Conservation (phyloP, 495 filamentous ascomycete species). For the Thozetella sp. region DNA sequence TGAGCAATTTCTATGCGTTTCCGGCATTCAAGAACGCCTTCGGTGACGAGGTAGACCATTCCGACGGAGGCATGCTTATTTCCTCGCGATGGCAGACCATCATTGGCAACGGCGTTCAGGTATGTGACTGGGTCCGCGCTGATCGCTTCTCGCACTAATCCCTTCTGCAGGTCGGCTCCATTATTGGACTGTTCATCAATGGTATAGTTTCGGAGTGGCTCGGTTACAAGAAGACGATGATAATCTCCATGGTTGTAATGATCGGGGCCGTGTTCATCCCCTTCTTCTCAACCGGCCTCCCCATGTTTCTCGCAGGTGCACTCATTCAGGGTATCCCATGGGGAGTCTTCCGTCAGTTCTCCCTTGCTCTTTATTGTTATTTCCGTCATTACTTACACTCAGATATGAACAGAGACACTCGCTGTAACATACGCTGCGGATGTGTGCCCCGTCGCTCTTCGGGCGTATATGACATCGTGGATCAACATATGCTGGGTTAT, state of each 20-base stretch:
- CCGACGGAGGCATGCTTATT: slow-evolving; percentile 66
- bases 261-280: slow-evolving; percentile 74
- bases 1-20: slow-evolving; percentile 61
- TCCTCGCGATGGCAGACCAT: slow-evolving; percentile 77
- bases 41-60: slow-evolving; percentile 47
- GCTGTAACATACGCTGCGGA: slow-evolving; percentile 83
- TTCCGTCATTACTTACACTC: slow-evolving; percentile 32
- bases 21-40: slow-evolving; percentile 70
- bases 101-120: slow-evolving; percentile 59
- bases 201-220: slow-evolving; percentile 75
- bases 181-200: slow-evolving; percentile 77
- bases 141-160: slow-evolving; percentile 3
- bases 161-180: slow-evolving; percentile 58
- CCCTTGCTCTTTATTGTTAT: slow-evolving; percentile 19
- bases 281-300: slow-evolving; percentile 74
- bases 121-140: neutral
- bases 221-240: slow-evolving; percentile 72
- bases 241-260: slow-evolving; percentile 64
- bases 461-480: slow-evolving; percentile 76
- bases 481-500: slow-evolving; percentile 85
- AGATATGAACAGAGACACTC: slow-evolving; percentile 80
- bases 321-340: slow-evolving; percentile 70
- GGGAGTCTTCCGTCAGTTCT: neutral
- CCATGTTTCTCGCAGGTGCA: slow-evolving; percentile 69
- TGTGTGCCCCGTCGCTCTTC: slow-evolving; percentile 71